Percentiles rank a stretch among this genome's conserved stretches.
Conservation (phyloP, 306 rosid species). For the Vigna angularis region DNA sequence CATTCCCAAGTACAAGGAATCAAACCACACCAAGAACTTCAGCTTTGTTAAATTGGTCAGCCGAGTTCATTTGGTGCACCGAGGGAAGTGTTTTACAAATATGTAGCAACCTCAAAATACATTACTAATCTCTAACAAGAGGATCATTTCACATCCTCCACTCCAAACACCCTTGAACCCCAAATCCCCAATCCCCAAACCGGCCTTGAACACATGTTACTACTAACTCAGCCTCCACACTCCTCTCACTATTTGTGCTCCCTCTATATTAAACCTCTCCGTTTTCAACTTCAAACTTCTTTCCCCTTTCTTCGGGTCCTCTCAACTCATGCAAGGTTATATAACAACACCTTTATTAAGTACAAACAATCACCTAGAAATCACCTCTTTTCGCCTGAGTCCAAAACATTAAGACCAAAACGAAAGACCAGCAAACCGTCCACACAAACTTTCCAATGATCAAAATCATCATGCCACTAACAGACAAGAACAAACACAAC, state of each 20-base stretch:
- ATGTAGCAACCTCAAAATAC: background rate
- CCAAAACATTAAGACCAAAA: background rate
- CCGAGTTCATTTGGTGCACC: background rate
- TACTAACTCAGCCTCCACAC: background rate
- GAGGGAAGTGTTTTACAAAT: background rate
- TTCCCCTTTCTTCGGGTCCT: background rate
- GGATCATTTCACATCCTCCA: background rate
- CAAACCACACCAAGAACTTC: background rate
- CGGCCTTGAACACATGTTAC: background rate
- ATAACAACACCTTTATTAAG: background rate
- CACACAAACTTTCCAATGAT: background rate
- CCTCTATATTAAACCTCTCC: background rate
- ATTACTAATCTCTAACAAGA: background rate
- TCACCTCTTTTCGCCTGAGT: background rate
- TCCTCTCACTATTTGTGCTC: background rate
- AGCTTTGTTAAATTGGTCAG: background rate
- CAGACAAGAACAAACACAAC: background rate
- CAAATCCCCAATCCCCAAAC: background rate
- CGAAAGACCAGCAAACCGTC: background rate
- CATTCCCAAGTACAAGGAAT: background rate
- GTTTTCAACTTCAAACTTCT: background rate
- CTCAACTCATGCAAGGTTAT: background rate
- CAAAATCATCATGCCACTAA: background rate
- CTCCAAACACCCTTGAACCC: background rate
- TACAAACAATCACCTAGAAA: background rate